A percentile compares a stretch with the other conserved stretches of the same genome.
Conservation (phyloP, 495 filamentous ascomycete genomes). For the Hyaloscypha variabilis region DNA sequence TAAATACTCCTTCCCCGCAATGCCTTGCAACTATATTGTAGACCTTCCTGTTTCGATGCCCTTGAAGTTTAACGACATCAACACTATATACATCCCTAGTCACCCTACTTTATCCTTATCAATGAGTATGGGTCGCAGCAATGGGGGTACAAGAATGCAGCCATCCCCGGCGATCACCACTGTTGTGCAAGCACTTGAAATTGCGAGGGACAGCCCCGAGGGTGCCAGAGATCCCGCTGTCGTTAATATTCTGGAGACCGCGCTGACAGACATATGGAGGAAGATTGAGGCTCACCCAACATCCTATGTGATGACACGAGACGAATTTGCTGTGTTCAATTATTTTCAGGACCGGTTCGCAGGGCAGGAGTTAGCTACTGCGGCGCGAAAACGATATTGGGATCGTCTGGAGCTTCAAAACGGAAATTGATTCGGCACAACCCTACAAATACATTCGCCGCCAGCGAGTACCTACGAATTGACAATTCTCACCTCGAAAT, state of each 20-base stretch:
- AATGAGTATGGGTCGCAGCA: slow-evolving; percentile 20
- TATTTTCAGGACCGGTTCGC: slow-evolving; percentile 66
- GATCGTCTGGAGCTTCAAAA: slow-evolving; percentile 34
- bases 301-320: slow-evolving; percentile 65
- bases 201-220: slow-evolving; percentile 66
- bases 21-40: slow-evolving; percentile 18
- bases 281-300: slow-evolving; percentile 60
- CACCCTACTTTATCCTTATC: slow-evolving; percentile 17
- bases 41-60: slow-evolving; percentile 26
- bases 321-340: slow-evolving; percentile 81
- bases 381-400: slow-evolving; percentile 55
- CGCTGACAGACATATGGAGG: slow-evolving; percentile 61
- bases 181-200: slow-evolving; percentile 61
- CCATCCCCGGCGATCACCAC: slow-evolving; percentile 14
- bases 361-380: slow-evolving; percentile 41
- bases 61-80: not conserved
- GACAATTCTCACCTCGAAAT: too few species aligned
- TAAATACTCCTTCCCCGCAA: slow-evolving; percentile 16
- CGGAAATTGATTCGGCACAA: slow-evolving; percentile 15
- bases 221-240: slow-evolving; percentile 56
- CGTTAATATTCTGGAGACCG: slow-evolving; percentile 53
- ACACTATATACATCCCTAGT: slow-evolving; percentile 10
- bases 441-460: not conserved
- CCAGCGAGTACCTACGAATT: too few species aligned
- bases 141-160: slow-evolving; percentile 17